phyloP scores from a whole-genome alignment of 495 filamentous ascomycete genomes.

The Hypoxylon subgilvum region DNA sequence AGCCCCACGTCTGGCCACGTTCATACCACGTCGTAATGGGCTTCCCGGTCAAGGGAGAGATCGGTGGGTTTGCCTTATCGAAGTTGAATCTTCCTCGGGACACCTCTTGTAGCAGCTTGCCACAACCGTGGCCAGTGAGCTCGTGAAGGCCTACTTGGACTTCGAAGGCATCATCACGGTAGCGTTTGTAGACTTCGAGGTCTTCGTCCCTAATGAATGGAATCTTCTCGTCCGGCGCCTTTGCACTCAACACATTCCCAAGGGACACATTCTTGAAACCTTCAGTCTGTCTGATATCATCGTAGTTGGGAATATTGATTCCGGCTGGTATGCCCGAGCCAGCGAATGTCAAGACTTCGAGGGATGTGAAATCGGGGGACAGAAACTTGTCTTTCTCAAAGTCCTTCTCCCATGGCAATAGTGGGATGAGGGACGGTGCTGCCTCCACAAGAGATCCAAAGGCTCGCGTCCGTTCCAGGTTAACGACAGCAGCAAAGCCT shows the following conservation, averaged over 20 bases:
- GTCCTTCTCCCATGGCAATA: slow-evolving; percentile 83
- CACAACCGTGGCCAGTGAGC: slow-evolving; percentile 92
- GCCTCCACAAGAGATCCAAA: slow-evolving; percentile 83
- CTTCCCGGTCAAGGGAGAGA: slow-evolving; percentile 77
- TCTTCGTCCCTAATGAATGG: slow-evolving; percentile 83
- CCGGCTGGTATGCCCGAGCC: slow-evolving; percentile 85
- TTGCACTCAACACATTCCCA: slow-evolving; percentile 89
- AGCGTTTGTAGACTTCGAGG: slow-evolving; percentile 75
- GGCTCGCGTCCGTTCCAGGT: slow-evolving; percentile 83
- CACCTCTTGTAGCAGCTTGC: slow-evolving; percentile 92
- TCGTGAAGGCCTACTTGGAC: slow-evolving; percentile 96
- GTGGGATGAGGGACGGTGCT: slow-evolving; percentile 81
- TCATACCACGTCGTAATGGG: slow-evolving; percentile 87
- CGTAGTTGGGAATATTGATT: slow-evolving; percentile 83
- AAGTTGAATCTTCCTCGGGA: slow-evolving; percentile 85
- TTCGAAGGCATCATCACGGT: slow-evolving; percentile 86
- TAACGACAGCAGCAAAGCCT: slow-evolving; percentile 81
- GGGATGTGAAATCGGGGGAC: slow-evolving; percentile 90
- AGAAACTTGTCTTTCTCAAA: slow-evolving; percentile 97
- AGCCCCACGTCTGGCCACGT: slow-evolving; percentile 92
- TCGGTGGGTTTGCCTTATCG: slow-evolving; percentile 75
- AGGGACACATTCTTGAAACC: slow-evolving; percentile 99
- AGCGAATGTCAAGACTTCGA: slow-evolving; percentile 70
- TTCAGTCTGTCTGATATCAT: slow-evolving; percentile 87
- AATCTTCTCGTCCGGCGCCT: slow-evolving; percentile 84